phyloP scores from a whole-genome alignment of 2,329 filamentous ascomycete species.

The Periconia digitata region DNA sequence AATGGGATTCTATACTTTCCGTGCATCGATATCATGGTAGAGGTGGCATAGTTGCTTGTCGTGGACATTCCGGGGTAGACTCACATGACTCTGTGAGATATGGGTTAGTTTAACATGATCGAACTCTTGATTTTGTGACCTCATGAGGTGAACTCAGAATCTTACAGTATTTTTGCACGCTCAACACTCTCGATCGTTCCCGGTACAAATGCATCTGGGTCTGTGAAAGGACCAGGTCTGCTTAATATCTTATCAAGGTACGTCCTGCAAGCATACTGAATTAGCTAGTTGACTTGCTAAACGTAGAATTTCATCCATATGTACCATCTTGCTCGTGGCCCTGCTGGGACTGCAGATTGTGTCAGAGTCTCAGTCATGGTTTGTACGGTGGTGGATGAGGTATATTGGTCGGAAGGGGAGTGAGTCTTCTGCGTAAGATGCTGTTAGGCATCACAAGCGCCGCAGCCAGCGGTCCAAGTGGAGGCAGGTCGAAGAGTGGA shows the following conservation, averaged over 20 bases:
- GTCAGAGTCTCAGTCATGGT: conserved; percentile 28
- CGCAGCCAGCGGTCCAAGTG: background rate
- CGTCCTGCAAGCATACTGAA: conserved; percentile 59
- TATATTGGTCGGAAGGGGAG: conserved; percentile 1
- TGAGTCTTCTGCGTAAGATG: background rate
- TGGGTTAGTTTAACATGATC: conserved; percentile 22
- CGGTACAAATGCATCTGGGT: conserved; percentile 56
- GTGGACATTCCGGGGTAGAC: conserved; percentile 12
- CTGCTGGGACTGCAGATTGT: conserved; percentile 12
- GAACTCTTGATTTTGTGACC: too few species aligned
- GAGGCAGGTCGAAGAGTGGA: conserved; percentile 10
- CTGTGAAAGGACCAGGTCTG: conserved; percentile 78
- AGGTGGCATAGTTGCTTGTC: background rate
- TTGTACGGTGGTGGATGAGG: conserved; percentile 5
- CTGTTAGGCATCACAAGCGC: conserved; percentile 6
- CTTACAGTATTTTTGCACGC: conserved; percentile 63
- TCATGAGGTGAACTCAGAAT: too few species aligned
- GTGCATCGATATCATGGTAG: background rate
- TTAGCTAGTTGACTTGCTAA: conserved; percentile 16
- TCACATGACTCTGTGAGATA: conserved; percentile 42
- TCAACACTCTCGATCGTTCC: conserved; percentile 45
- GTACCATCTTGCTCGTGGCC: conserved; percentile 49
- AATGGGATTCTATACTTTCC: background rate
- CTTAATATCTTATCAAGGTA: conserved; percentile 81
- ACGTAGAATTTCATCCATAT: background rate